A percentile compares a stretch with the other conserved stretches of the same genome.
These are phyloP conservation scores for Suillus paluster DNA, from an alignment of 768 basidiomycete genomes.

Conservation along the genomic window DNA sequence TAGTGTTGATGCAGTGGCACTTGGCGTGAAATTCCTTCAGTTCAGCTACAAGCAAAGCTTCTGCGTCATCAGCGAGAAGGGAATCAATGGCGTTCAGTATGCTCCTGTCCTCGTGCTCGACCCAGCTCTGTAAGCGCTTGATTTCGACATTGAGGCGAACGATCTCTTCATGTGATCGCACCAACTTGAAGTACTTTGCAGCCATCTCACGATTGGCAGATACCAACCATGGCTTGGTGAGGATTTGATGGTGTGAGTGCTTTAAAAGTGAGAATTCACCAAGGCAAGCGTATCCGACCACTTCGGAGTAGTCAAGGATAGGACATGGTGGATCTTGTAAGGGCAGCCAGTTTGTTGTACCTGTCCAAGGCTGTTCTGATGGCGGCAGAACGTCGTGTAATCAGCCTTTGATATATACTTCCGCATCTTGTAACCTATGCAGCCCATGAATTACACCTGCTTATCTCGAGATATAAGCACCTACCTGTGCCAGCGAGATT, in stretches of 20 bases:
- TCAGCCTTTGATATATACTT: constrained; percentile 39
- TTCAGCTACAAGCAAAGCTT: not conserved
- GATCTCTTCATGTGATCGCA: constrained; percentile 38
- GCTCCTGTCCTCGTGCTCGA: not conserved
- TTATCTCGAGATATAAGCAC: constrained; percentile 13
- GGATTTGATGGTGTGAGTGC: constrained; percentile 36
- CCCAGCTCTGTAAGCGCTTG: no score
- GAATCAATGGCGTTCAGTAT: constrained; percentile 19
- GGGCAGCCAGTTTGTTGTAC: constrained; percentile 37
- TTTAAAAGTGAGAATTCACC: constrained; percentile 40
- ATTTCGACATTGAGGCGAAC: constrained; percentile 35
- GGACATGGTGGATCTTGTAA: constrained; percentile 19
- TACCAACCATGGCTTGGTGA: constrained; percentile 31
- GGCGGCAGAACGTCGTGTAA: constrained; percentile 35
- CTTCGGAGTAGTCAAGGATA: constrained; percentile 24
- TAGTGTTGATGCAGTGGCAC: constrained; percentile 1
- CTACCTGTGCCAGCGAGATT: constrained; percentile 42
- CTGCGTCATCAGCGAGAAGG: not conserved
- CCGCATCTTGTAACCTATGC: constrained; percentile 38
- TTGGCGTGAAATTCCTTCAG: not conserved
- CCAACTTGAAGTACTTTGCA: constrained; percentile 34
- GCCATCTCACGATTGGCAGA: constrained; percentile 41
- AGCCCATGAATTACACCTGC: not conserved
- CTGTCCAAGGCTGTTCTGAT: constrained; percentile 34
- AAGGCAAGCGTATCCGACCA: constrained; percentile 24